Evolutionary conservation across 257 asterid genomes (phyloP).

Genomic region (Rubia yunnanensis): DNA sequence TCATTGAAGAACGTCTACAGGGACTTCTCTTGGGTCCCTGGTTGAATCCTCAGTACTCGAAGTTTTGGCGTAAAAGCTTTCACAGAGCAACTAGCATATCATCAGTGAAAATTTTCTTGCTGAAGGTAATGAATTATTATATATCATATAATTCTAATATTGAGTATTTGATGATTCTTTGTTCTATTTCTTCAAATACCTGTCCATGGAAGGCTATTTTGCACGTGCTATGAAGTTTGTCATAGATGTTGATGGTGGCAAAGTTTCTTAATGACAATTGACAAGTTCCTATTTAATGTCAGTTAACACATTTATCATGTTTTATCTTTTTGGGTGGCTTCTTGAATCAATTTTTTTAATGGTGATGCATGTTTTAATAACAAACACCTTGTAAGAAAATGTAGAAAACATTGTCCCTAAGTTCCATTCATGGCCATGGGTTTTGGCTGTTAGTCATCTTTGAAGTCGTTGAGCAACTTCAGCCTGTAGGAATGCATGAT

Average conservation of each 20-base stretch:
- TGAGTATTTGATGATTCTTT: neutral
- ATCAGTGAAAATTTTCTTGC: slow-evolving; percentile 43
- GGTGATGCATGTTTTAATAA: neutral
- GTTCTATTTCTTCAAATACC: neutral
- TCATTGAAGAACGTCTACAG: slow-evolving; percentile 72
- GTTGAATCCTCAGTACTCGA: slow-evolving; percentile 68
- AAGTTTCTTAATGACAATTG: too few relatives aligned
- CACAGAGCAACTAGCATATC: slow-evolving; percentile 35
- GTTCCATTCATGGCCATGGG: neutral
- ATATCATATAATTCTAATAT: neutral
- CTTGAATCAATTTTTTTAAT: neutral
- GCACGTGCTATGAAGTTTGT: neutral
- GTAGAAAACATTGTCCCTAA: neutral
- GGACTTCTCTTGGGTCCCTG: slow-evolving; percentile 92
- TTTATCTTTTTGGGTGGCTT: neutral
- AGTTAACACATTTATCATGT: neutral
- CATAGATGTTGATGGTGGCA: too few relatives aligned
- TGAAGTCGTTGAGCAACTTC: neutral
- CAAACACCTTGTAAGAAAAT: neutral
- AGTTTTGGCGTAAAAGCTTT: slow-evolving; percentile 57
- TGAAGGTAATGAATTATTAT: slow-evolving; percentile 39
- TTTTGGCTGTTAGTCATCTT: neutral
- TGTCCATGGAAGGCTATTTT: neutral
- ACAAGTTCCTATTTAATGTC: too few relatives aligned
- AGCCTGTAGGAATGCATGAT: neutral